phyloP scores from a whole-genome alignment of 176 grass and related monocot genomes.

The Cenchrus fungigraminus region DNA sequence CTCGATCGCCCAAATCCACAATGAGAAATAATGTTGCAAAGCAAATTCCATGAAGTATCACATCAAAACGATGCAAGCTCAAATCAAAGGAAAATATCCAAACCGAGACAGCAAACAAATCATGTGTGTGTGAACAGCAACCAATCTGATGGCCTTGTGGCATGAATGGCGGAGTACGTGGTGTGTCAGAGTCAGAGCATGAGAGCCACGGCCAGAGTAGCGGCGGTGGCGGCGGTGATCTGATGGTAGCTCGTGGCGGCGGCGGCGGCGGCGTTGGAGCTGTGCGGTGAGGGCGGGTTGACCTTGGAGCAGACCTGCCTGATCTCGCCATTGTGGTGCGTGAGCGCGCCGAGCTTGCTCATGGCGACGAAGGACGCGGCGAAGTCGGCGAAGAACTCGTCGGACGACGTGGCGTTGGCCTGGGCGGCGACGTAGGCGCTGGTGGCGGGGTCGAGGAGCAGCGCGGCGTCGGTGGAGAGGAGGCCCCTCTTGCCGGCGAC shows the following conservation, averaged over 20 bases:
- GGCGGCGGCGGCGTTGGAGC: not conserved
- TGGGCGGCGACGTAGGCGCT: constrained; percentile 49
- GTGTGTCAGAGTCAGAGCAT: not conserved
- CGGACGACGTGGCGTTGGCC: constrained; percentile 28
- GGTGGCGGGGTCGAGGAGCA: constrained; percentile 36
- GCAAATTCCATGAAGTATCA: too few species aligned
- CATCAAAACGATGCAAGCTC: too few species aligned
- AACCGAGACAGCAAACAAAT: too few species aligned
- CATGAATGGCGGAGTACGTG: too few species aligned
- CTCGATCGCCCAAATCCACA: too few species aligned
- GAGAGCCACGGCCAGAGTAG: not conserved
- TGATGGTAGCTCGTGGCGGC: not conserved
- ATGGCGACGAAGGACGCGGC: constrained; percentile 40
- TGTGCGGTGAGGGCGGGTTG: constrained; percentile 29
- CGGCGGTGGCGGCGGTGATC: not conserved
- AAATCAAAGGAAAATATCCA: too few species aligned
- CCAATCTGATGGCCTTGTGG: too few species aligned
- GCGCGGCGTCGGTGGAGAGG: constrained; percentile 51
- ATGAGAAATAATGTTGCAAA: too few species aligned
- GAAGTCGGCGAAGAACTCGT: constrained; percentile 54
- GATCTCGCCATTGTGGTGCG: constrained; percentile 46
- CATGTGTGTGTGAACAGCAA: too few species aligned
- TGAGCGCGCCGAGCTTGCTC: constrained; percentile 43
- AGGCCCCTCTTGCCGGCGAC: constrained; percentile 38
- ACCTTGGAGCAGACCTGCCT: constrained; percentile 44